These are phyloP conservation scores for Incumbomyces lentus DNA, from an alignment of 2,329 filamentous ascomycete species.

Conservation along the genomic window DNA sequence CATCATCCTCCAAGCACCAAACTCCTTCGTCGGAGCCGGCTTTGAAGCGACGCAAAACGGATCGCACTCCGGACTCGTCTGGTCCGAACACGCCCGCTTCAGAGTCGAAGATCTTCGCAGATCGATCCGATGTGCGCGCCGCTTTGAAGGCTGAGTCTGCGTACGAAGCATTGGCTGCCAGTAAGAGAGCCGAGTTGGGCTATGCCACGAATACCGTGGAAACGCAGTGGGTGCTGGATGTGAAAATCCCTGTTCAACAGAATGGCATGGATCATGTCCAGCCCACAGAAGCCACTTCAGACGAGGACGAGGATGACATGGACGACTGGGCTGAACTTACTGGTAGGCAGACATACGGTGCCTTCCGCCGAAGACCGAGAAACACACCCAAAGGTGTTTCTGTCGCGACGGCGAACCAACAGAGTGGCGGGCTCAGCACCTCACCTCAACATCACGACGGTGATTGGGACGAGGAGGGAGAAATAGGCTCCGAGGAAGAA, in stretches of 20 bases:
- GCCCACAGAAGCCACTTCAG: background rate
- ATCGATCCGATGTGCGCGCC: constrained; percentile 3
- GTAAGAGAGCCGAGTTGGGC: background rate
- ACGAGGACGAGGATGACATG: constrained; percentile 8
- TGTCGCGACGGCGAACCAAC: background rate
- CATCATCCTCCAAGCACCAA: too few relatives aligned
- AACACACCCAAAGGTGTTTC: background rate
- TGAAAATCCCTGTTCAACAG: background rate
- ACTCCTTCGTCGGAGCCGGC: constrained; percentile 11
- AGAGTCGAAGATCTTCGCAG: background rate
- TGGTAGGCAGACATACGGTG: constrained; percentile 18
- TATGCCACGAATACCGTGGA: constrained; percentile 1
- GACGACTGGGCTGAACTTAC: constrained; percentile 6
- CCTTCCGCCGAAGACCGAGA: constrained; percentile 11
- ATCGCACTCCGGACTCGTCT: constrained; percentile 5
- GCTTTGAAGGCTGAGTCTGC: constrained; percentile 4
- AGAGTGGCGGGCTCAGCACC: background rate
- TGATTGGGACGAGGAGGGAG: background rate
- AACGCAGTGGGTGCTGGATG: constrained; percentile 20
- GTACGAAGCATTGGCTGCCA: background rate
- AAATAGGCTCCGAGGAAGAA: background rate
- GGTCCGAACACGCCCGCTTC: background rate
- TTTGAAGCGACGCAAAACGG: constrained; percentile 14
- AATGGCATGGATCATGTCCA: background rate
- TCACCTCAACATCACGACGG: background rate